Evolutionary conservation across 2,329 filamentous ascomycete species (phyloP).

Genomic region (Apiospora rasikravindrae): DNA sequence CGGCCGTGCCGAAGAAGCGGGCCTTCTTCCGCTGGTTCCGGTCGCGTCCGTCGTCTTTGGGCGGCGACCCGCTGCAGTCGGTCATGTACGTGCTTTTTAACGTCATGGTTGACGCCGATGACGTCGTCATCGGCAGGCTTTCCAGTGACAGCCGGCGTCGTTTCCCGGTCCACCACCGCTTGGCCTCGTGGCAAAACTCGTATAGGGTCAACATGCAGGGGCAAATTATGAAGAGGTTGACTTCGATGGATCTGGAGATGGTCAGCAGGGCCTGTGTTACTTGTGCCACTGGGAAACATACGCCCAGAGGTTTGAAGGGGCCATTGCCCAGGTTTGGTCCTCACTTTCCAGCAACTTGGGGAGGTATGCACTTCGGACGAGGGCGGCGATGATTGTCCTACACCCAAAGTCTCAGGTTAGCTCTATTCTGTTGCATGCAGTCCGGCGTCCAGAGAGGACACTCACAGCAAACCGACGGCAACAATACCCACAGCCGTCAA

Average conservation of each 20-base stretch:
- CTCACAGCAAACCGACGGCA: slow-evolving; percentile 1
- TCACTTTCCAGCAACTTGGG: background rate
- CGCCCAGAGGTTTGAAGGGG: background rate
- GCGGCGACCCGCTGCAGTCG: background rate
- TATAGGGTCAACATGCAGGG: slow-evolving; percentile 4
- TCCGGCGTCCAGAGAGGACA: background rate
- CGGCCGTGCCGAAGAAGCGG: background rate
- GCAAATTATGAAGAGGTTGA: slow-evolving; percentile 19
- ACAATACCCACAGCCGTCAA: background rate
- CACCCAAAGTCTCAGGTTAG: background rate
- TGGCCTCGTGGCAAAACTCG: background rate
- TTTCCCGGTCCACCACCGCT: background rate
- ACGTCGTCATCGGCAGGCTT: background rate
- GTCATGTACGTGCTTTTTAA: background rate
- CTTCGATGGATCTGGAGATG: background rate
- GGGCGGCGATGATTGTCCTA: background rate
- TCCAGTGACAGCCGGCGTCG: background rate
- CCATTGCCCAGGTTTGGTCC: slow-evolving; percentile 11
- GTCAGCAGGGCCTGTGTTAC: background rate
- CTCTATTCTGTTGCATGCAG: background rate
- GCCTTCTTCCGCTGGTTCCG: background rate
- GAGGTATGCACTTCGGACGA: background rate
- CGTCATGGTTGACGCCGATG: background rate
- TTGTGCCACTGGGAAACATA: background rate
- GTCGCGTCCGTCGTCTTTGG: background rate